Conservation (phyloP, 2,329 filamentous ascomycete species). For the Beauveria caledonica region DNA sequence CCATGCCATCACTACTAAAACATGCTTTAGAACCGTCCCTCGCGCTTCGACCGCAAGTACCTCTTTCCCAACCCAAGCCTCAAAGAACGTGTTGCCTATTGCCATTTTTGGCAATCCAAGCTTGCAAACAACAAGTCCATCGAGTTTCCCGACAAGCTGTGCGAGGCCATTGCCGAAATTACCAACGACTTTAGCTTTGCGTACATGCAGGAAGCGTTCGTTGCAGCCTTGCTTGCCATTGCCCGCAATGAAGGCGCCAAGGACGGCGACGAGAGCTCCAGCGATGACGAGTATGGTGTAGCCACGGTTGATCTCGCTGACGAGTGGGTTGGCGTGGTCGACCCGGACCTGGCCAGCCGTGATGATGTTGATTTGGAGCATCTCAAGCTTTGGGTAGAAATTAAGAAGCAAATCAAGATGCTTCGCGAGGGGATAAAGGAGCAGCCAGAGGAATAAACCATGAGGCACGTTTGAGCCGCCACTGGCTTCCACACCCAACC, state of each 20-base stretch:
- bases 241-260: conserved; percentile 28
- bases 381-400: conserved; percentile 50
- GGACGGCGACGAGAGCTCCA: conserved; percentile 18
- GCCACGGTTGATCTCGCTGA: conserved; percentile 23
- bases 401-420: conserved; percentile 55
- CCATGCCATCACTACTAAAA: background rate
- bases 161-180: conserved; percentile 50
- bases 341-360: conserved; percentile 13
- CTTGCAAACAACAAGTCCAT: conserved; percentile 48
- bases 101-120: conserved; percentile 53
- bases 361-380: conserved; percentile 37
- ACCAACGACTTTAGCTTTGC: conserved; percentile 61
- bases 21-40: conserved; percentile 47
- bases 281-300: conserved; percentile 19
- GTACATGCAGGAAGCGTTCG: conserved; percentile 62
- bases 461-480: background rate
- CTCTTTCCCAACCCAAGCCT: conserved; percentile 50
- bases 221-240: conserved; percentile 53
- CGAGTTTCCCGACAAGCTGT: conserved; percentile 52
- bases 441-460: conserved; percentile 12
- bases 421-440: conserved; percentile 51
- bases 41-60: conserved; percentile 60
- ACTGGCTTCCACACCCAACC: background rate
- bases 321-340: conserved; percentile 30
- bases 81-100: conserved; percentile 49